phyloP scores from a whole-genome alignment of 139 green algal species.

The Spirogloea muscicola region DNA sequence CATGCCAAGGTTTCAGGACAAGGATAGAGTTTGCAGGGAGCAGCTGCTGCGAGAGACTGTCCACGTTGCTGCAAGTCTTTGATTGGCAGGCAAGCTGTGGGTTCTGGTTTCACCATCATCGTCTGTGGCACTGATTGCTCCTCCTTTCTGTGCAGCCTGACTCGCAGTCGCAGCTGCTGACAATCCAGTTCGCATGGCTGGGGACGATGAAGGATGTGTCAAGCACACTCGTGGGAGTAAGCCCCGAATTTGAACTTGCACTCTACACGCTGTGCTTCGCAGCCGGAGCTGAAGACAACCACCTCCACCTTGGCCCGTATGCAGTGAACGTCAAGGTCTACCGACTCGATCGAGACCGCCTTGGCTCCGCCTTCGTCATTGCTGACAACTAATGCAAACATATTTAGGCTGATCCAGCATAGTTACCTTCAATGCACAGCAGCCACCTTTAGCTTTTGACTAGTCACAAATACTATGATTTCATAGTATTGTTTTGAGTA shows the following conservation, averaged over 20 bases:
- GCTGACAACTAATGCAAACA: no score
- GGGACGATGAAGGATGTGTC: constrained; percentile 61
- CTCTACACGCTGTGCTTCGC: constrained; percentile 72
- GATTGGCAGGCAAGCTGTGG: not conserved
- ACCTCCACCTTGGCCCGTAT: constrained; percentile 45
- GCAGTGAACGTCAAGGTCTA: constrained; percentile 37
- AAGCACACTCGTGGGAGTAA: constrained; percentile 66
- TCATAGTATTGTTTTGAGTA: no score
- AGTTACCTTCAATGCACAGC: no score
- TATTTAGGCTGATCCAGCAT: no score
- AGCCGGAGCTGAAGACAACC: constrained; percentile 57
- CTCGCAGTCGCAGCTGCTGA: constrained; percentile 20
- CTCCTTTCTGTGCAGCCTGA: constrained; percentile 6
- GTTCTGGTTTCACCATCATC: not conserved
- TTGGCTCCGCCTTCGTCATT: no score
- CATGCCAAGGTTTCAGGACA: not conserved
- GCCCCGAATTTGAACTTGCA: constrained; percentile 74
- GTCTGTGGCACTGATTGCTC: not conserved
- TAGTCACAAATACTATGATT: no score
- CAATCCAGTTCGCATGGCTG: constrained; percentile 51
- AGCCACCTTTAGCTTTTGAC: no score
- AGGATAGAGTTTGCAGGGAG: not conserved
- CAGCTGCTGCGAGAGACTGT: not conserved
- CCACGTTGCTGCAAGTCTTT: not conserved
- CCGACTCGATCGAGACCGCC: no score